A percentile compares a stretch with the other conserved stretches of the same genome.
phyloP scores from a whole-genome alignment of 176 grass and related monocot genomes.

The Lolium perenne region DNA sequence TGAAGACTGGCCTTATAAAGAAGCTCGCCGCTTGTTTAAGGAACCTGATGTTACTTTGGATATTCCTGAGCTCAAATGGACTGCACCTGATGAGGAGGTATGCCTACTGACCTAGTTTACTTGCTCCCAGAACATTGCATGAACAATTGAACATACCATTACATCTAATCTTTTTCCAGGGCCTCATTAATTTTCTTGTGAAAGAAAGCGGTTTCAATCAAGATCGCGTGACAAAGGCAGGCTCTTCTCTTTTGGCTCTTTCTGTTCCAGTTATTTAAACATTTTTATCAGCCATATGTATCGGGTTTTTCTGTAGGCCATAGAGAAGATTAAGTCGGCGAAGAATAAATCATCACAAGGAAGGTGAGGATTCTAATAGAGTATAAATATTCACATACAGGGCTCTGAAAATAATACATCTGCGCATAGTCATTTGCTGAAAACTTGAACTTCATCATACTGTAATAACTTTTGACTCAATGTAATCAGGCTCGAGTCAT shows the following conservation, averaged over 20 bases:
- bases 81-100: conserved; percentile 83
- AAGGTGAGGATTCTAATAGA: conserved; percentile 49
- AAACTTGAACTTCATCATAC: conserved; percentile 2
- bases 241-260: conserved; percentile 27
- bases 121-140: conserved; percentile 22
- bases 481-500: conserved; percentile 63
- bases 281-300: conserved; percentile 27
- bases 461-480: background rate
- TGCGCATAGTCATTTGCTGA: background rate
- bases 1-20: conserved; percentile 91
- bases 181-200: conserved; percentile 73
- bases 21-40: conserved; percentile 89
- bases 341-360: conserved; percentile 82
- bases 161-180: conserved; percentile 47
- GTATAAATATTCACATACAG: background rate
- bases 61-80: conserved; percentile 82
- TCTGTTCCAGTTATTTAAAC: background rate
- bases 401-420: background rate
- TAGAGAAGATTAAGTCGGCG: conserved; percentile 90
- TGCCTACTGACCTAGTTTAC: background rate
- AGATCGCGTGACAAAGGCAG: conserved; percentile 85
- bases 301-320: conserved; percentile 60
- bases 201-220: conserved; percentile 88
- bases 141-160: background rate
- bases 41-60: conserved; percentile 72